These are phyloP conservation scores for Aureoboletus auriporus DNA, from an alignment of 768 basidiomycete genomes.

Conservation along the genomic window DNA sequence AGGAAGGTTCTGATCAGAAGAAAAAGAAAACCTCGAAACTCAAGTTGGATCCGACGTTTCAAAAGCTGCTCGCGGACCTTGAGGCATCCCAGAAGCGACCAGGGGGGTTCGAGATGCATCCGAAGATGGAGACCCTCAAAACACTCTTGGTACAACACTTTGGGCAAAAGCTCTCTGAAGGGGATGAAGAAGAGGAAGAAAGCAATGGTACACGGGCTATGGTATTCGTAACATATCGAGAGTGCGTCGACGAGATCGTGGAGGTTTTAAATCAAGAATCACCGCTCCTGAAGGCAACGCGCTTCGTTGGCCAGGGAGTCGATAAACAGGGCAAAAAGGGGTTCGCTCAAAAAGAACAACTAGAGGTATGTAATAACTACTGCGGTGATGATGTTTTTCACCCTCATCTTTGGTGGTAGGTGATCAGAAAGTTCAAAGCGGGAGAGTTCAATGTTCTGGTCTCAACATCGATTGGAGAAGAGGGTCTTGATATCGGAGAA, in stretches of 20 bases:
- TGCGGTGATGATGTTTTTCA: constrained; percentile 1
- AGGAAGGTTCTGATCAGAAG: constrained; percentile 25
- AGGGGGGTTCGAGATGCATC: constrained; percentile 64
- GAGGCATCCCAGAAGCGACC: constrained; percentile 46
- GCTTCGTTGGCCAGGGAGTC: constrained; percentile 87
- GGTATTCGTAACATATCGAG: constrained; percentile 91
- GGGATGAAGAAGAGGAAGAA: constrained; percentile 29
- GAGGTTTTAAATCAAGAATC: constrained; percentile 68
- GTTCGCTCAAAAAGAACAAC: constrained; percentile 85
- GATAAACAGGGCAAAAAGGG: constrained; percentile 87
- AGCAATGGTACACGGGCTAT: constrained; percentile 65
- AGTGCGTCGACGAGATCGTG: constrained; percentile 90
- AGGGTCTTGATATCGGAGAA: constrained; percentile 97
- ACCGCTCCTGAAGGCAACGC: constrained; percentile 76
- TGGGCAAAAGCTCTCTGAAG: constrained; percentile 37
- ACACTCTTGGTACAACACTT: constrained; percentile 79
- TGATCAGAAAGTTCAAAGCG: constrained; percentile 81
- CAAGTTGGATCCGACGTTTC: constrained; percentile 54
- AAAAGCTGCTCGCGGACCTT: constrained; percentile 63
- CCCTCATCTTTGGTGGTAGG: constrained; percentile 39
- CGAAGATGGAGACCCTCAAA: constrained; percentile 87
- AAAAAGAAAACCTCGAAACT: constrained; percentile 44
- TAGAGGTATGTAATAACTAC: constrained; percentile 54
- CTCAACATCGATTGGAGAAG: constrained; percentile 95
- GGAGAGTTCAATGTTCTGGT: constrained; percentile 91